Conservation (phyloP, 768 basidiomycete species). For the Mycena crocata region DNA sequence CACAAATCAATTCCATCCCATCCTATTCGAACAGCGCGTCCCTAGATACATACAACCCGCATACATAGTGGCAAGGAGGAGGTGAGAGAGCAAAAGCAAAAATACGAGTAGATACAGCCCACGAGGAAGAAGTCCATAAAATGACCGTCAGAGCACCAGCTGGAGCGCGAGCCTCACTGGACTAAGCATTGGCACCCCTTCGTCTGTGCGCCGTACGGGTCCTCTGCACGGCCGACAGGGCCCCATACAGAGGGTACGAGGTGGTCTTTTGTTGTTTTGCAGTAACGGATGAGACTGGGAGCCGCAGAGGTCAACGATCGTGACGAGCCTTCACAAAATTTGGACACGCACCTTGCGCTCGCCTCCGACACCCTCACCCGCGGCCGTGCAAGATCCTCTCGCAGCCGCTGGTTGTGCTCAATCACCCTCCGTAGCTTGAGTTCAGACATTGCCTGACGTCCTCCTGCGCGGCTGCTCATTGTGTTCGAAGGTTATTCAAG, state of each 20-base stretch:
- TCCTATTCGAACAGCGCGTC: neutral
- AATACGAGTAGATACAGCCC: slow-evolving; percentile 1
- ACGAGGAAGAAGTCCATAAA: too few species aligned
- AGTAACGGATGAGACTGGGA: slow-evolving; percentile 89
- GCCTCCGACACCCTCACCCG: slow-evolving; percentile 93
- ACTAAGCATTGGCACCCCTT: slow-evolving; percentile 66
- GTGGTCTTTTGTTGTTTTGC: slow-evolving; percentile 49
- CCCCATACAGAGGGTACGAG: slow-evolving; percentile 98
- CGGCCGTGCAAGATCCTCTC: slow-evolving; percentile 90
- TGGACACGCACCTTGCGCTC: slow-evolving; percentile 74
- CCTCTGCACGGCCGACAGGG: slow-evolving; percentile 85
- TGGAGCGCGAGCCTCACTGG: slow-evolving; percentile 54
- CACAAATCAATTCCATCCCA: neutral
- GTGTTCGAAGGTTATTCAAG: neutral
- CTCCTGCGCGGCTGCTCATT: slow-evolving; percentile 73
- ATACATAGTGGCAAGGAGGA: neutral
- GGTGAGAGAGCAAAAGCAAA: neutral
- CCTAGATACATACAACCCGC: neutral
- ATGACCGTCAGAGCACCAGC: neutral
- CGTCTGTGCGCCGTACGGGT: slow-evolving; percentile 88
- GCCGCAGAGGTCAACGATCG: too few species aligned
- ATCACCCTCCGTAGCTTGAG: slow-evolving; percentile 93
- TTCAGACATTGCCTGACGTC: slow-evolving; percentile 94
- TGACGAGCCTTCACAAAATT: neutral
- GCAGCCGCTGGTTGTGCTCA: slow-evolving; percentile 92